Evolutionary conservation across 2,329 filamentous ascomycete species (phyloP).

Genomic region (Fusarium coicis): DNA sequence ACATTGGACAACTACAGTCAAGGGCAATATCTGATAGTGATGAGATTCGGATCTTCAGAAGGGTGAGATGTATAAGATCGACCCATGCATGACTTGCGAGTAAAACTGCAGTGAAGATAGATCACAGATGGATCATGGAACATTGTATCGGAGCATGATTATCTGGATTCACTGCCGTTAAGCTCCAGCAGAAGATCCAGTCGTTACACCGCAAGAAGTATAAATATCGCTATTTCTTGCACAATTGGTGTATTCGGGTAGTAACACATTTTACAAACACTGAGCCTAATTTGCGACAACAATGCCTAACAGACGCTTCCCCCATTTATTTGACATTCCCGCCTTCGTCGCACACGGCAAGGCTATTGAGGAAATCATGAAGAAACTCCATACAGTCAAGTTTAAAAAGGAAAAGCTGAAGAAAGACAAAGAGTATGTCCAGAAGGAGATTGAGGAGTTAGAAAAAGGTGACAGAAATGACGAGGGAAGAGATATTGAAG

Average conservation of each 20-base stretch:
- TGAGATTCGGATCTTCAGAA: no score
- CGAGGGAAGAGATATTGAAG: not conserved
- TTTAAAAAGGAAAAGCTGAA: not conserved
- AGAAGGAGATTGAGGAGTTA: not conserved
- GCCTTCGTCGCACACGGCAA: not conserved
- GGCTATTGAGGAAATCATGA: not conserved
- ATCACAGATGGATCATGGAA: no score
- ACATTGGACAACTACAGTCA: no score
- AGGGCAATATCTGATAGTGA: no score
- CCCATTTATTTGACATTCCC: not conserved
- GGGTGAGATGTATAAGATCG: no score
- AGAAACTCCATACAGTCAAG: not conserved
- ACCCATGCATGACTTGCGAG: no score
- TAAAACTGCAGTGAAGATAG: no score
- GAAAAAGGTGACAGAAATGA: not conserved
- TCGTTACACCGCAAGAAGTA: rapidly evolving
- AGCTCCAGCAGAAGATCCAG: rapidly evolving
- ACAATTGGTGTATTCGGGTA: no score
- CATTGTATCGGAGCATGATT: not conserved
- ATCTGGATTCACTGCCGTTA: not conserved
- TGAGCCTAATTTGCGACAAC: not conserved
- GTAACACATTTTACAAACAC: no score
- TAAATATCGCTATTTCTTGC: not conserved
- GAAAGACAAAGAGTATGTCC: not conserved
- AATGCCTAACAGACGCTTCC: not conserved